These are phyloP conservation scores for Kwoniella sp. DNA, from an alignment of 768 basidiomycete genomes.

Conservation along the genomic window DNA sequence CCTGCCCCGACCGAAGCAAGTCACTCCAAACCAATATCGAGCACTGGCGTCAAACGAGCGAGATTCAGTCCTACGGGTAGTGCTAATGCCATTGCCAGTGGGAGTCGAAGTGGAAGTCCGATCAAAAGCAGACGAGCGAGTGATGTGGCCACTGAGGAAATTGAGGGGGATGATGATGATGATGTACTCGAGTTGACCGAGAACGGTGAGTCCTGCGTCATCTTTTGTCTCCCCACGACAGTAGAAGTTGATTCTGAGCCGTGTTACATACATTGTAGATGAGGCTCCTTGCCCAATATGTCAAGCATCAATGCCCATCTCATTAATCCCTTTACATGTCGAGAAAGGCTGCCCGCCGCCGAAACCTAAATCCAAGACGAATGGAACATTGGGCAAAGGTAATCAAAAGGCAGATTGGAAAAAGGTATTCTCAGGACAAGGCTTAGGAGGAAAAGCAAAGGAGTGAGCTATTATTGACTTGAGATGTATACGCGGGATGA, in stretches of 20 bases:
- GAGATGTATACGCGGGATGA: neutral
- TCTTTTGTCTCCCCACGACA: neutral
- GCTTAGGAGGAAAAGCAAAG: slow-evolving; percentile 15
- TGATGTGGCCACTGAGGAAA: neutral
- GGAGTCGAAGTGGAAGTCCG: slow-evolving; percentile 24
- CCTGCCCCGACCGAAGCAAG: neutral
- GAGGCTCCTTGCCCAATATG: slow-evolving; percentile 69
- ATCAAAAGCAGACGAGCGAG: slow-evolving; percentile 11
- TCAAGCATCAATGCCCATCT: slow-evolving; percentile 58
- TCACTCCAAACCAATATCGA: slow-evolving; percentile 11
- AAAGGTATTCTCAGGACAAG: slow-evolving; percentile 48
- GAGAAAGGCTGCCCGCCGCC: slow-evolving; percentile 63
- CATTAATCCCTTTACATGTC: slow-evolving; percentile 67
- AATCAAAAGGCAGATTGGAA: slow-evolving; percentile 51
- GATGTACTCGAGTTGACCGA: slow-evolving; percentile 27
- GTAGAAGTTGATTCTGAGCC: neutral
- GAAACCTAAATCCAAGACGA: slow-evolving; percentile 30
- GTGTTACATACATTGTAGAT: slow-evolving; percentile 15
- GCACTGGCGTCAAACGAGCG: slow-evolving; percentile 1
- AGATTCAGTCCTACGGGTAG: neutral
- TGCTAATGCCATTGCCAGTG: slow-evolving; percentile 11
- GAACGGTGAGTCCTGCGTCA: slow-evolving; percentile 30
- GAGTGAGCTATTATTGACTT: slow-evolving; percentile 21
- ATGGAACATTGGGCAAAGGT: slow-evolving; percentile 18
- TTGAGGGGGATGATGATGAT: slow-evolving; percentile 25